A percentile compares a stretch with the other conserved stretches of the same genome.
Evolutionary conservation across 805 yeast genomes (phyloP).

Genomic region (Candida sonorensis): DNA sequence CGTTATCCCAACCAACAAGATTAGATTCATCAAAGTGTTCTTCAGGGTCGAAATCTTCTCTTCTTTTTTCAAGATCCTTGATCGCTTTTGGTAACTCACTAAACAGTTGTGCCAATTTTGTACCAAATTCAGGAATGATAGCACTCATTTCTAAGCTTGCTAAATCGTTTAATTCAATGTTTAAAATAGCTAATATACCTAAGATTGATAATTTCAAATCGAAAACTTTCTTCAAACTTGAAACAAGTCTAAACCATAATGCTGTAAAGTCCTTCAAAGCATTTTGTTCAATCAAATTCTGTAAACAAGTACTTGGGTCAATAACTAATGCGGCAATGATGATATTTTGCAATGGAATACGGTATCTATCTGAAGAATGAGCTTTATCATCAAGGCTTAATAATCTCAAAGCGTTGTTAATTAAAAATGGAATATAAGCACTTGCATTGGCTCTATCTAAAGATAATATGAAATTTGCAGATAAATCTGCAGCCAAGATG

Average conservation of each 20-base stretch:
- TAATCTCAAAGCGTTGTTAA: conserved; percentile 37
- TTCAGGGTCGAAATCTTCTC: conserved; percentile 44
- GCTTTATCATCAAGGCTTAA: conserved; percentile 28
- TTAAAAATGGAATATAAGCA: conserved; percentile 38
- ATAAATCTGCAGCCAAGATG: conserved; percentile 51
- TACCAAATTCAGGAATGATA: conserved; percentile 43
- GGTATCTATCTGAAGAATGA: conserved; percentile 20
- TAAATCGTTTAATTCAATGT: conserved; percentile 19
- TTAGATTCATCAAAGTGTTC: conserved; percentile 15
- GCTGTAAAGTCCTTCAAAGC: conserved; percentile 47
- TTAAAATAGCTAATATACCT: conserved; percentile 51
- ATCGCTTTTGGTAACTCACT: conserved; percentile 68
- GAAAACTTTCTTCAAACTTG: conserved; percentile 58
- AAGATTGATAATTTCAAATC: conserved; percentile 73
- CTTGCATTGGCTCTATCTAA: conserved; percentile 39
- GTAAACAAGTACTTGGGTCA: conserved; percentile 49
- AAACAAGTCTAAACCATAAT: conserved; percentile 57
- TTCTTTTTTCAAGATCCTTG: conserved; percentile 52
- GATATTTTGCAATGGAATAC: conserved; percentile 50
- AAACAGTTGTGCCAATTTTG: conserved; percentile 44
- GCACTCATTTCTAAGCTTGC: conserved; percentile 21
- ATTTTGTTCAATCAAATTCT: conserved; percentile 37
- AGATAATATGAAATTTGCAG: conserved; percentile 56
- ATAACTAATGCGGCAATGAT: conserved; percentile 58
- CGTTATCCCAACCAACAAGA: conserved; percentile 25